Conservation (phyloP, 1,284 basidiomycete genomes). For the Prillingera fragicola region DNA sequence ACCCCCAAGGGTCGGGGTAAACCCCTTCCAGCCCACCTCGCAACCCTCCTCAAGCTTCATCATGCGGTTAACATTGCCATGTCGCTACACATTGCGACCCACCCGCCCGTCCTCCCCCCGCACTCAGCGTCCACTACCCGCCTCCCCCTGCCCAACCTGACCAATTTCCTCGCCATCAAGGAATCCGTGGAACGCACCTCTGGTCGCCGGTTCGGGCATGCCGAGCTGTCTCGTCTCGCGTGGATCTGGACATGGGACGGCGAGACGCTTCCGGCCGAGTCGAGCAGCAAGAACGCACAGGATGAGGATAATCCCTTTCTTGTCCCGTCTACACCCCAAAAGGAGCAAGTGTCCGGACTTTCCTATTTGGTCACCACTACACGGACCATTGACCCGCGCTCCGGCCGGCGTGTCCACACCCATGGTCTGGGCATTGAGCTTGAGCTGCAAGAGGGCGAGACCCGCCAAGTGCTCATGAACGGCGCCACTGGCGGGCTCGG, state of each 20-base stretch:
- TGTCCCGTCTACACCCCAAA: background rate
- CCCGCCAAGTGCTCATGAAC: conserved; percentile 32
- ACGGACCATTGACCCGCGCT: conserved; percentile 37
- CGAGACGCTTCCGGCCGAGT: conserved; percentile 22
- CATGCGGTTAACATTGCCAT: conserved; percentile 46
- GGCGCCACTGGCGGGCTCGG: conserved; percentile 34
- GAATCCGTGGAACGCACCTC: conserved; percentile 44
- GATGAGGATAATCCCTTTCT: conserved; percentile 23
- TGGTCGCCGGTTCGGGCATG: conserved; percentile 37
- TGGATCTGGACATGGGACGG: conserved; percentile 49
- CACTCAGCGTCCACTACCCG: conserved; percentile 29
- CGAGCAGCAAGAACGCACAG: conserved; percentile 16
- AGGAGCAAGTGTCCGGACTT: conserved; percentile 18
- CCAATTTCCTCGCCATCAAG: conserved; percentile 39
- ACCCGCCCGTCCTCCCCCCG: conserved; percentile 47
- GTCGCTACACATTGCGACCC: conserved; percentile 44
- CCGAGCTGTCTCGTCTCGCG: conserved; percentile 43
- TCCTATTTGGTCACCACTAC: conserved; percentile 45
- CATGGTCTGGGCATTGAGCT: conserved; percentile 46
- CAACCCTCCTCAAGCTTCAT: conserved; percentile 42
- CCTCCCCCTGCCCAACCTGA: conserved; percentile 40
- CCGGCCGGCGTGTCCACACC: conserved; percentile 36
- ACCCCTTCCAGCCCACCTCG: conserved; percentile 39
- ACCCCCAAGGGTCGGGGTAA: too few species aligned
- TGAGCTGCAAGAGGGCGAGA: conserved; percentile 42